Evolutionary conservation across 1,284 basidiomycete genomes (phyloP), one percentile per base, ranked within the genome.

Genomic region (Exsudoporus floridanus): DNA sequence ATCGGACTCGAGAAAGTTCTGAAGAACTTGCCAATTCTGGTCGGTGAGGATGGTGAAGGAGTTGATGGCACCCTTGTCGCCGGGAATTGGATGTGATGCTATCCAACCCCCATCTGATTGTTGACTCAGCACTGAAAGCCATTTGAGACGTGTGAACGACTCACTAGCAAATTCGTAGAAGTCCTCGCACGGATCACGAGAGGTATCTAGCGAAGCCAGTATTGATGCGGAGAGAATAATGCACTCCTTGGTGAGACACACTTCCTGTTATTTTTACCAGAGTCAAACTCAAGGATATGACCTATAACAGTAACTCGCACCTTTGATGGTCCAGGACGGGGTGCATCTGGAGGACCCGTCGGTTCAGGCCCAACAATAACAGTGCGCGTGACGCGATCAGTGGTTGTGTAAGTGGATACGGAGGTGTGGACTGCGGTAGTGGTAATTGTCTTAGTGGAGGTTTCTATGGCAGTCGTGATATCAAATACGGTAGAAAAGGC

Each of bases 101-200:
- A 89, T 76, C 94, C 94, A 98, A 23, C 92, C 92, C 21, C 91
- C 91, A 61, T 82, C 83, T 90, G 41, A 34, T 9, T 13, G 10
- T 25, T 37, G 21, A 31, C 34, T 59, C 50, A 49, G 47, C 30
- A n/a, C 18, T 39, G 39, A 28, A 23, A 41, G 36, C 44, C 43
- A 43, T 27, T 12, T 31, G 53, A 43, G 44, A 38, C 38, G 48
- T 50, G 38, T 46, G 16, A 13, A 36, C 10, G 13, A 78, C 85
- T 64, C 63, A 92, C 91, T 92, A 16, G 92, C 84, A 72, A 89
- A 99, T 57, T 88, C 81, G 69, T 96, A 98, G 69, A 98, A 98
- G 72, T 95, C 88, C 60, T 98, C 91, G 73, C 96, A 99, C 0
- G 96, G 96, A 69, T 98, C 92, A 59, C 90, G 80, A 4, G 85